Percentiles rank a stretch among this genome's conserved stretches.
Conservation (phyloP, 345 rosid species). For the Iberis pinnata region DNA sequence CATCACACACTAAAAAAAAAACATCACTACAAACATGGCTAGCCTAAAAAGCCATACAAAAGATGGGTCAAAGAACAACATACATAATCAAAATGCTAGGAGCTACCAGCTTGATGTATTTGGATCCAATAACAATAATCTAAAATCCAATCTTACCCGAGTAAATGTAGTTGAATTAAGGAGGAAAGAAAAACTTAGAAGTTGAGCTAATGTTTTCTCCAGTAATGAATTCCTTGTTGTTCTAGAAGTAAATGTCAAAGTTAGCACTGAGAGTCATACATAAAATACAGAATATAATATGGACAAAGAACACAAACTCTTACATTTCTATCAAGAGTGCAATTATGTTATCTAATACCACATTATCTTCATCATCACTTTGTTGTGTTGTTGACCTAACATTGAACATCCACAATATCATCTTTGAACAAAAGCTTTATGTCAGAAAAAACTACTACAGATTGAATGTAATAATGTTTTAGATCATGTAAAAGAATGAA, state of each 20-base stretch:
- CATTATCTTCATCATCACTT: slow-evolving; percentile 62
- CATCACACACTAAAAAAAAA: no score
- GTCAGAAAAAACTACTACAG: no score
- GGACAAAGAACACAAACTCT: slow-evolving; percentile 9
- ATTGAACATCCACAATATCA: slow-evolving; percentile 34
- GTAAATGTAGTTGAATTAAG: slow-evolving; percentile 82
- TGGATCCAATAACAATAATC: not conserved
- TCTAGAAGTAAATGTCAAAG: slow-evolving; percentile 5
- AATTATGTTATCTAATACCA: slow-evolving; percentile 93
- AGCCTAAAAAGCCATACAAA: slow-evolving; percentile 48
- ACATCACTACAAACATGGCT: slow-evolving; percentile 99
- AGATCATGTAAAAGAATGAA: slow-evolving; percentile 1
- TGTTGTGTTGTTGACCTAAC: slow-evolving; percentile 79
- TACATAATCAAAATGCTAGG: not conserved
- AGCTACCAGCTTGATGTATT: not conserved
- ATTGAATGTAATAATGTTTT: not conserved
- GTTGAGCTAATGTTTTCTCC: slow-evolving; percentile 75
- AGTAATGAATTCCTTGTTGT: slow-evolving; percentile 73
- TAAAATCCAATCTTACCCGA: slow-evolving; percentile 44
- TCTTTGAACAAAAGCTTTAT: not conserved
- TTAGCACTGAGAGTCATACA: not conserved
- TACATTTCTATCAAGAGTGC: slow-evolving; percentile 96
- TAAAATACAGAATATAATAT: not conserved
- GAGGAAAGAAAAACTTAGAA: slow-evolving; percentile 79
- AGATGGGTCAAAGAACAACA: slow-evolving; percentile 11